Evolutionary conservation across 2,329 filamentous ascomycete genomes (phyloP).

Genomic region (Pestalotiopsis sp.): DNA sequence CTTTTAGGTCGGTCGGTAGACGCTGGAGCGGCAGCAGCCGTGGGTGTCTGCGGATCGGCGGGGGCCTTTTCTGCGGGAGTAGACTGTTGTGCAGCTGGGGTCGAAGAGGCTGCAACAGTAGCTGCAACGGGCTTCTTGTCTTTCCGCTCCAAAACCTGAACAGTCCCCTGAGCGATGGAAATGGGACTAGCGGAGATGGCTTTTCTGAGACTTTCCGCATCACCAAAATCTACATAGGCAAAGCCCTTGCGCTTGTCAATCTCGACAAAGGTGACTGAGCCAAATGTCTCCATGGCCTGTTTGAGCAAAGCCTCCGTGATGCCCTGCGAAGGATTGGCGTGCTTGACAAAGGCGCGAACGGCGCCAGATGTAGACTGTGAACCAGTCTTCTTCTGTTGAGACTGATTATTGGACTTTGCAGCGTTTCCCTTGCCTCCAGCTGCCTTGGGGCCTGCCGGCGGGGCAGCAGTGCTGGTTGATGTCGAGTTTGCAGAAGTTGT

Average conservation of each 20-base stretch:
- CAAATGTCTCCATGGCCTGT: slow-evolving; percentile 74
- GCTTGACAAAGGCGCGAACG: slow-evolving; percentile 76
- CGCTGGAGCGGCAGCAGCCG: neutral
- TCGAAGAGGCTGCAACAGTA: neutral
- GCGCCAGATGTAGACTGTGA: slow-evolving; percentile 43
- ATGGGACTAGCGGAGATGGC: slow-evolving; percentile 83
- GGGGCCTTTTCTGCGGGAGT: slow-evolving; percentile 7
- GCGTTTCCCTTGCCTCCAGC: slow-evolving; percentile 15
- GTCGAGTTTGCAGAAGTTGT: slow-evolving; percentile 24
- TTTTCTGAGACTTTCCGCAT: slow-evolving; percentile 71
- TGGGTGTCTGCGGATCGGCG: slow-evolving; percentile 18
- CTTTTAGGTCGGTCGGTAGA: slow-evolving; percentile 30
- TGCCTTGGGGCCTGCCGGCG: slow-evolving; percentile 33
- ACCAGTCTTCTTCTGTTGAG: slow-evolving; percentile 35
- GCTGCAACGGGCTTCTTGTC: slow-evolving; percentile 46
- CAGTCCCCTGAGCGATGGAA: slow-evolving; percentile 79
- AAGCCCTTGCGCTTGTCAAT: slow-evolving; percentile 96
- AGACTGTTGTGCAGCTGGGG: slow-evolving; percentile 11
- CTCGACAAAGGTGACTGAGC: slow-evolving; percentile 77
- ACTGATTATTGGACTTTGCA: slow-evolving; percentile 21
- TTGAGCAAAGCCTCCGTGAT: slow-evolving; percentile 82
- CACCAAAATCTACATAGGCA: slow-evolving; percentile 87
- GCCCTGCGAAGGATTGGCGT: slow-evolving; percentile 86
- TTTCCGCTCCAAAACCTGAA: slow-evolving; percentile 84
- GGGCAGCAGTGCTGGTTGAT: slow-evolving; percentile 28